Percentiles rank a stretch among this genome's conserved stretches.
Evolutionary conservation across 1,139 yeast species (phyloP).

Genomic region (Yamadazyma triangularis): DNA sequence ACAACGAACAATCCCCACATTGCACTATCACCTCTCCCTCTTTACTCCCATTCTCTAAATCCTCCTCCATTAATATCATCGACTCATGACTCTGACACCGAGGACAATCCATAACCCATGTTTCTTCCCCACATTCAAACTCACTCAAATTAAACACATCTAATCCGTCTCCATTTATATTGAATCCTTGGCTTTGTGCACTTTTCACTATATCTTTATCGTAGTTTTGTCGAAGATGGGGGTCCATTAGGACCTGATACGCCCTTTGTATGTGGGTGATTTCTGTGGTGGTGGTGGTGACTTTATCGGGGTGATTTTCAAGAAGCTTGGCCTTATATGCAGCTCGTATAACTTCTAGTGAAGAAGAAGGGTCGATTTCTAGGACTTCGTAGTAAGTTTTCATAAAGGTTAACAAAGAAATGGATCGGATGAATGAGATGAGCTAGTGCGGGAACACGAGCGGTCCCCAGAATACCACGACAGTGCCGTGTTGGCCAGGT

Average conservation of each 20-base stretch:
- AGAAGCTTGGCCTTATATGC: conserved; percentile 64
- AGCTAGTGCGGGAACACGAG: no score
- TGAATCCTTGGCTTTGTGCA: conserved; percentile 45
- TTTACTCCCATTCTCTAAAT: conserved; percentile 48
- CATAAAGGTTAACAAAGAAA: no score
- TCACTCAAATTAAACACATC: conserved; percentile 65
- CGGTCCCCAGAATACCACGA: no score
- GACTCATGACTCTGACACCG: conserved; percentile 60
- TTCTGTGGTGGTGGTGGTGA: conserved; percentile 6
- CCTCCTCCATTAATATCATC: conserved; percentile 55
- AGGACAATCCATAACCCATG: conserved; percentile 58
- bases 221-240: conserved; percentile 37
- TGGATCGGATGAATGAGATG: no score
- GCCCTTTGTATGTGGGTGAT: conserved; percentile 55
- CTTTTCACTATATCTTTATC: conserved; percentile 39
- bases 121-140: conserved; percentile 38
- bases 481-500: no score
- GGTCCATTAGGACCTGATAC: conserved; percentile 46
- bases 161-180: conserved; percentile 57
- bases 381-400: conserved; percentile 52
- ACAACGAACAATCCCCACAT: conserved; percentile 75
- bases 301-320: conserved; percentile 72
- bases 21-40: conserved; percentile 68
- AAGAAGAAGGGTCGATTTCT: conserved; percentile 38
- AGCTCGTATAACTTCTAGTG: conserved; percentile 40